Conservation (phyloP, 2,329 filamentous ascomycete genomes). For the Cercospora zeina region DNA sequence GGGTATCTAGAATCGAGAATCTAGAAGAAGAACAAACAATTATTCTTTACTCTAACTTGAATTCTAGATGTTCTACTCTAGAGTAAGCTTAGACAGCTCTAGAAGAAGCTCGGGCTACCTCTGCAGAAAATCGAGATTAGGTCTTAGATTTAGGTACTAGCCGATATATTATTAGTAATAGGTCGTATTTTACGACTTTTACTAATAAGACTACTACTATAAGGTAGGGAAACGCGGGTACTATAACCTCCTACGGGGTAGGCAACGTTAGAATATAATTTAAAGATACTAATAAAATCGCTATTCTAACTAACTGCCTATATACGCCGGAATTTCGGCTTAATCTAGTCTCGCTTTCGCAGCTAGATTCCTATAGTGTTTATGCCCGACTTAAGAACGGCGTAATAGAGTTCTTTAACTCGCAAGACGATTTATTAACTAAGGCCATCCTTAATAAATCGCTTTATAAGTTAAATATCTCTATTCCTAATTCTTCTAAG, state of each 20-base stretch:
- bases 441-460: conserved; percentile 8
- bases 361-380: conserved; percentile 10
- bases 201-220: too few relatives aligned
- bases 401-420: conserved; percentile 12
- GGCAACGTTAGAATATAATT: background rate
- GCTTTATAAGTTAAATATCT: conserved; percentile 16
- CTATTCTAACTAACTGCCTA: conserved; percentile 16
- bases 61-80: too few relatives aligned
- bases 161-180: too few relatives aligned
- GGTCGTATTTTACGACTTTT: too few relatives aligned
- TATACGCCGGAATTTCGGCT: conserved; percentile 5
- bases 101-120: too few relatives aligned
- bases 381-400: background rate
- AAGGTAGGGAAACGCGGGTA: conserved; percentile 2
- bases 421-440: background rate
- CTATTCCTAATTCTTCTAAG: background rate
- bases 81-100: too few relatives aligned
- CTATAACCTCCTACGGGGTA: background rate
- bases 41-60: too few relatives aligned
- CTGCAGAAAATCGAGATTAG: too few relatives aligned
- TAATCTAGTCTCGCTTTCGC: conserved; percentile 10
- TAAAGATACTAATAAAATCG: conserved; percentile 11
- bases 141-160: too few relatives aligned
- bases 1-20: too few relatives aligned
- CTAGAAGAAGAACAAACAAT: too few relatives aligned